phyloP scores from a whole-genome alignment of 805 yeast genomes.

The Yarrowia porcina region DNA sequence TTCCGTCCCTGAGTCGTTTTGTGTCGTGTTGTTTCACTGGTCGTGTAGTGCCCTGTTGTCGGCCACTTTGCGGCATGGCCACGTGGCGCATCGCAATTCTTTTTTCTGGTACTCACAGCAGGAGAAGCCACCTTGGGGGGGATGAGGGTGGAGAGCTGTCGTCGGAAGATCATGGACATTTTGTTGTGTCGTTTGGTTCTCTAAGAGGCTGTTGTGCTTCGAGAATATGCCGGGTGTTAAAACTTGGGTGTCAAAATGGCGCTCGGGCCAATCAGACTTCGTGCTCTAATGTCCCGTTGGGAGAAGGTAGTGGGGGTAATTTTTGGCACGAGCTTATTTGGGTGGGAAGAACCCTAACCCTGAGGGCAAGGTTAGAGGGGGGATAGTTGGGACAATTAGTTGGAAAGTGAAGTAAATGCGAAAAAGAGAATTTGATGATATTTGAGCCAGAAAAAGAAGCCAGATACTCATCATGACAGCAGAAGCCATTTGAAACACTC shows the following conservation, averaged over 20 bases:
- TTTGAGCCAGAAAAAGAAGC: no score
- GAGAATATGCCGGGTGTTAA: slow-evolving; percentile 7
- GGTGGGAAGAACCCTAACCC: background rate
- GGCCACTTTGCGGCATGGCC: background rate
- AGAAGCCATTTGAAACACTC: no score
- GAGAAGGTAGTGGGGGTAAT: background rate
- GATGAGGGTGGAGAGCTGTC: slow-evolving; percentile 90
- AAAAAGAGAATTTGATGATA: background rate
- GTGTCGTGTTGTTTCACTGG: background rate
- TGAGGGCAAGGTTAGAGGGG: background rate
- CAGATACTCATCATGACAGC: no score
- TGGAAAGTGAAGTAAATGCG: background rate
- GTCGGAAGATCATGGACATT: slow-evolving; percentile 86
- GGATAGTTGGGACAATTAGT: background rate
- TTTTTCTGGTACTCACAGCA: slow-evolving; percentile 52
- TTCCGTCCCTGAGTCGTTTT: background rate
- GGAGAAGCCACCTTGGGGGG: slow-evolving; percentile 99
- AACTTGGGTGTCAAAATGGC: slow-evolving; percentile 17
- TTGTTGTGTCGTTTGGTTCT: slow-evolving; percentile 26
- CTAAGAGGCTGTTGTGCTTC: slow-evolving; percentile 22
- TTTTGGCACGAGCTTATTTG: background rate
- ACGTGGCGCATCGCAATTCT: background rate
- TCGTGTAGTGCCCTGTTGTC: background rate
- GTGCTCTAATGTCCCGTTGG: slow-evolving; percentile 6
- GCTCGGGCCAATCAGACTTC: slow-evolving; percentile 12